A percentile compares a stretch with the other conserved stretches of the same genome.
These are phyloP conservation scores for Colletotrichum caudatum DNA, from an alignment of 2,329 filamentous ascomycete genomes.

Conservation along the genomic window DNA sequence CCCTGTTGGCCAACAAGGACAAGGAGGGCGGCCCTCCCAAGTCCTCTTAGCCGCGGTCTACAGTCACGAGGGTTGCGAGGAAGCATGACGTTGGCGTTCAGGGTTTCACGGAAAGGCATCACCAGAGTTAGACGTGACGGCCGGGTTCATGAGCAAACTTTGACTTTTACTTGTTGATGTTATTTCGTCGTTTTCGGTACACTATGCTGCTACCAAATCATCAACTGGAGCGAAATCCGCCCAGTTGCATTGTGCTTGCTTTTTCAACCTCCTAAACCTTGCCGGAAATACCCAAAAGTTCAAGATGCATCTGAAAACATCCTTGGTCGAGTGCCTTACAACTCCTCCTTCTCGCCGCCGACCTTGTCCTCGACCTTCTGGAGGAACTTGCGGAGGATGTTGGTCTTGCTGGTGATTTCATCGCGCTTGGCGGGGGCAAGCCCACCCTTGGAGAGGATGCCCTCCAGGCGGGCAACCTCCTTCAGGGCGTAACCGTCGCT, in stretches of 20 bases:
- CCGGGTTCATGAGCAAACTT: constrained; percentile 12
- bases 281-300: neutral
- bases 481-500: constrained; percentile 85
- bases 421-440: constrained; percentile 88
- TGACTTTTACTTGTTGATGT: constrained; percentile 27
- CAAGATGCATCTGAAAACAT: constrained; percentile 16
- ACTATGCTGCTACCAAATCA: constrained; percentile 36
- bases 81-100: constrained; percentile 22
- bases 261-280: constrained; percentile 3
- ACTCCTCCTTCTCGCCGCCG: constrained; percentile 73
- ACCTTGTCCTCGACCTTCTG: constrained; percentile 67
- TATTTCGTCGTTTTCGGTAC: constrained; percentile 23
- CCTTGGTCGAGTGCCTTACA: constrained; percentile 60
- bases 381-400: constrained; percentile 85
- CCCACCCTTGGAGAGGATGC: constrained; percentile 87
- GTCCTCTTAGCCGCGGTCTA: constrained; percentile 44
- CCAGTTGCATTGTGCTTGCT: constrained; percentile 29
- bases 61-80: neutral
- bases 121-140: constrained; percentile 20
- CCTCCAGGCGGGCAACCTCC: constrained; percentile 84
- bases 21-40: constrained; percentile 55
- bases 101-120: constrained; percentile 18
- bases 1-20: constrained; percentile 70
- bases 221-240: constrained; percentile 28
- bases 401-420: constrained; percentile 86